Conservation (phyloP, 768 basidiomycete genomes). For the Asterophora lycoperdoides region DNA sequence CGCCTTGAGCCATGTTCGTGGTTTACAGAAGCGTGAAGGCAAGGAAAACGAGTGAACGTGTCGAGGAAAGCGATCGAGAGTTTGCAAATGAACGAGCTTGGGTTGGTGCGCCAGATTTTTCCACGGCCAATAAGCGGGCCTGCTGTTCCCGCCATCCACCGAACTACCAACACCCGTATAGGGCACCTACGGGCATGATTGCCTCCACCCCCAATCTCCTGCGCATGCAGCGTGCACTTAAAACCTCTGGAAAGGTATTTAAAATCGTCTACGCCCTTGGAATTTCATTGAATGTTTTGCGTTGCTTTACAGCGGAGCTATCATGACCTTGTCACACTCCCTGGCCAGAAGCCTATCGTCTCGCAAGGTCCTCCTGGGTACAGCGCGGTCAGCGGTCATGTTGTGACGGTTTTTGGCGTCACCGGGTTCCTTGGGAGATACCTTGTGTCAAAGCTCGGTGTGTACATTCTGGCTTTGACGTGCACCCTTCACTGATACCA, state of each 20-base stretch:
- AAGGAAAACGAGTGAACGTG: background rate
- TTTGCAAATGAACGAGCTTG: background rate
- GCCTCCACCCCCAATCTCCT: conserved; percentile 42
- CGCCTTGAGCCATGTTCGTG: conserved; percentile 69
- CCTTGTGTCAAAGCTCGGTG: conserved; percentile 89
- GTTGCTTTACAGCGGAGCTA: conserved; percentile 53
- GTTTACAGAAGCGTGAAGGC: background rate
- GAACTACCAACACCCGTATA: conserved; percentile 26
- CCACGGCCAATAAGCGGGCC: conserved; percentile 19
- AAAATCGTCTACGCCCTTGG: background rate
- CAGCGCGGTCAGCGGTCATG: conserved; percentile 84
- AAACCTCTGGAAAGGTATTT: conserved; percentile 42
- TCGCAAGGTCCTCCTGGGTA: conserved; percentile 78
- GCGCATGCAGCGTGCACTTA: conserved; percentile 50
- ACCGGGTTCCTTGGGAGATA: conserved; percentile 96
- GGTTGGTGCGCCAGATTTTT: conserved; percentile 27
- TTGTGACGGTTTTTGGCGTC: conserved; percentile 94
- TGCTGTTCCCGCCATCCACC: conserved; percentile 38
- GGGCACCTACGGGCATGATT: conserved; percentile 35
- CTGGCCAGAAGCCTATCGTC: conserved; percentile 61
- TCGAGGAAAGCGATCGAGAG: background rate
- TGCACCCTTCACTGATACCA: conserved; percentile 1
- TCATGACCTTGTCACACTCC: conserved; percentile 66
- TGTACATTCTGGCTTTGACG: conserved; percentile 21
- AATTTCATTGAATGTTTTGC: conserved; percentile 1